Conservation (phyloP, 2,329 filamentous ascomycete genomes). For the Paraphoma chrysanthemicola region DNA sequence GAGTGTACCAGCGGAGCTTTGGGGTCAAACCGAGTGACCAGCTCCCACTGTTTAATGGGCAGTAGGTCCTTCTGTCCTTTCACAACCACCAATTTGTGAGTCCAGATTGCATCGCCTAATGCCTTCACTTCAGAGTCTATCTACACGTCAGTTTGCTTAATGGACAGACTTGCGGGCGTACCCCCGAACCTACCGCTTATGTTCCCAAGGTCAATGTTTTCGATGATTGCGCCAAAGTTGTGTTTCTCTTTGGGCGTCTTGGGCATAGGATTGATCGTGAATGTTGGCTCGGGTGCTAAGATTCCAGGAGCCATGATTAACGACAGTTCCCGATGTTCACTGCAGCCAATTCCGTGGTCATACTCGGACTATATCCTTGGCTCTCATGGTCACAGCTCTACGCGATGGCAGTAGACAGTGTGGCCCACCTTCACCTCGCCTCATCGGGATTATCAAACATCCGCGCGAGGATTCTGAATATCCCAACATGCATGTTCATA, state of each 20-base stretch:
- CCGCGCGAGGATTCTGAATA: neutral
- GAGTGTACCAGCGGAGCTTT: constrained; percentile 51
- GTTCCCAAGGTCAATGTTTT: constrained; percentile 48
- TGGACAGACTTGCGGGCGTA: too few species aligned
- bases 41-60: constrained; percentile 55
- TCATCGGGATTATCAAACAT: neutral
- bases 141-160: too few species aligned
- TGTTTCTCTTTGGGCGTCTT: constrained; percentile 11
- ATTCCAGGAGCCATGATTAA: neutral
- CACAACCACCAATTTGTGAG: constrained; percentile 53
- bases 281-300: neutral
- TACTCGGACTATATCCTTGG: neutral
- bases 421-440: neutral
- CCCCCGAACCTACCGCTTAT: constrained; percentile 36
- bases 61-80: constrained; percentile 52
- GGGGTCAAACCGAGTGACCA: constrained; percentile 53
- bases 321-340: neutral
- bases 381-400: neutral
- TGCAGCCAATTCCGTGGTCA: neutral
- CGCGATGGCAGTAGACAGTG: too few species aligned
- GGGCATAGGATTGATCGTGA: constrained; percentile 4
- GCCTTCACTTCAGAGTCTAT: neutral
- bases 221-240: constrained; percentile 33
- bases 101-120: constrained; percentile 42
- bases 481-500: neutral